phyloP scores from a whole-genome alignment of 192 early-diverging fungal genomes.

The Funneliformis geosporum region DNA sequence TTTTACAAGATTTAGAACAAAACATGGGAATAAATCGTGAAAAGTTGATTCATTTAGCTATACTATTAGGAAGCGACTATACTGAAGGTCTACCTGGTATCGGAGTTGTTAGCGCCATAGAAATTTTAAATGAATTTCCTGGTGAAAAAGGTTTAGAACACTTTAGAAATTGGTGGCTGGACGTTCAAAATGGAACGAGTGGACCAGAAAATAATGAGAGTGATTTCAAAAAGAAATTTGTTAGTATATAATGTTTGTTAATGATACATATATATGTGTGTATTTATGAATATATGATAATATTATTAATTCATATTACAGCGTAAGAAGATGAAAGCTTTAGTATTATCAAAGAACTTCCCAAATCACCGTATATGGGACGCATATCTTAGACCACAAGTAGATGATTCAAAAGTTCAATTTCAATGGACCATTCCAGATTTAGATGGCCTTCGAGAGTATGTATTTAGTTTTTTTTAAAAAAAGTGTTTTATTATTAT shows the following conservation, averaged over 20 bases:
- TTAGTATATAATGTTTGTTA: slow-evolving; percentile 31
- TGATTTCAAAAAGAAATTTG: slow-evolving; percentile 44
- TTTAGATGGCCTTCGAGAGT: slow-evolving; percentile 61
- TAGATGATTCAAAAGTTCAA: slow-evolving; percentile 58
- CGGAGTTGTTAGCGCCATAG: slow-evolving; percentile 87
- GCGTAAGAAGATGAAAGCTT: slow-evolving; percentile 61
- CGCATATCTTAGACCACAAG: slow-evolving; percentile 80
- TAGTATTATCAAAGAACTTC: slow-evolving; percentile 75
- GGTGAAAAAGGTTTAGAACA: slow-evolving; percentile 47
- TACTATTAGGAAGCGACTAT: slow-evolving; percentile 96
- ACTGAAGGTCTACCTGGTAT: slow-evolving; percentile 86
- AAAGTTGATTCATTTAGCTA: slow-evolving; percentile 81
- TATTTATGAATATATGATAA: slow-evolving; percentile 3
- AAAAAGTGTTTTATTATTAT: not conserved
- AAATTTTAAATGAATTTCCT: slow-evolving; percentile 80
- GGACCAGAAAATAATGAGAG: slow-evolving; percentile 13
- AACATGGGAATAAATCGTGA: slow-evolving; percentile 70
- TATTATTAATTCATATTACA: slow-evolving; percentile 34
- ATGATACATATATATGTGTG: not conserved
- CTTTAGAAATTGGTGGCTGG: slow-evolving; percentile 63
- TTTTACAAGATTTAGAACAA: slow-evolving; percentile 58
- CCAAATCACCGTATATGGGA: slow-evolving; percentile 74
- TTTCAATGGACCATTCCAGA: slow-evolving; percentile 78
- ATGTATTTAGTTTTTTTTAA: not conserved
- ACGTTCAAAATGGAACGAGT: slow-evolving; percentile 44